Conservation (phyloP, 179 eudicot species). For the Gypsophila paniculata region DNA sequence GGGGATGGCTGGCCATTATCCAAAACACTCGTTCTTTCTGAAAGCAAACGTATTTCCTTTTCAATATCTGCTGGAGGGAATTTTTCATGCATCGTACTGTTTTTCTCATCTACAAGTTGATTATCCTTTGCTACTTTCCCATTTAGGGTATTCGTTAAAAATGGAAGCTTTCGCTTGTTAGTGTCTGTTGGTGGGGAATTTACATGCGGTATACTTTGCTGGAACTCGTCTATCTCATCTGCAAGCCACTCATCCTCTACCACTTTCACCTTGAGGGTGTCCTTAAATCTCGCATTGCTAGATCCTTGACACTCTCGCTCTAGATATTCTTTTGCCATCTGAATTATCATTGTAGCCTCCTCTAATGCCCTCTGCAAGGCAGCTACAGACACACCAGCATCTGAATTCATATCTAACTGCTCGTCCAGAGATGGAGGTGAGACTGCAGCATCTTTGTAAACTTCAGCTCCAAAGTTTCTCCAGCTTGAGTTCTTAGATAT, state of each 20-base stretch:
- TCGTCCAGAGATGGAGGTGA: constrained; percentile 55
- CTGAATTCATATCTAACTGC: constrained; percentile 70
- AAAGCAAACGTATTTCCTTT: constrained; percentile 24
- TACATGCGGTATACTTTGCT: constrained; percentile 30
- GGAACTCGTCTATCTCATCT: constrained; percentile 24
- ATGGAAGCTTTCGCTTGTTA: constrained; percentile 3
- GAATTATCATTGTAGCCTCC: constrained; percentile 76
- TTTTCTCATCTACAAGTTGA: constrained; percentile 25
- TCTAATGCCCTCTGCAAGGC: constrained; percentile 74
- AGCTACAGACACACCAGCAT: constrained; percentile 72
- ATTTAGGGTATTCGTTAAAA: constrained; percentile 40
- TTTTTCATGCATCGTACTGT: constrained; percentile 26
- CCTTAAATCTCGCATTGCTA: constrained; percentile 43
- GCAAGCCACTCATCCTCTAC: constrained; percentile 30
- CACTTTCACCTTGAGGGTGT: constrained; percentile 40
- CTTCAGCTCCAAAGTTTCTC: constrained; percentile 33
- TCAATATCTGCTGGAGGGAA: constrained; percentile 25
- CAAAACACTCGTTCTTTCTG: constrained; percentile 30
- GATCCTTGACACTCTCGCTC: constrained; percentile 52
- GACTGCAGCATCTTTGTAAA: constrained; percentile 30
- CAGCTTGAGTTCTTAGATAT: constrained; percentile 35
- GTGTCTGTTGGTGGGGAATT: constrained; percentile 26
- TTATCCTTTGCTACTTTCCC: constrained; percentile 36
- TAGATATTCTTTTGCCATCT: constrained; percentile 67
- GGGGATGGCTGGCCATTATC: constrained; percentile 24